Conservation (phyloP, 345 rosid species). For the Microcos paniculata region DNA sequence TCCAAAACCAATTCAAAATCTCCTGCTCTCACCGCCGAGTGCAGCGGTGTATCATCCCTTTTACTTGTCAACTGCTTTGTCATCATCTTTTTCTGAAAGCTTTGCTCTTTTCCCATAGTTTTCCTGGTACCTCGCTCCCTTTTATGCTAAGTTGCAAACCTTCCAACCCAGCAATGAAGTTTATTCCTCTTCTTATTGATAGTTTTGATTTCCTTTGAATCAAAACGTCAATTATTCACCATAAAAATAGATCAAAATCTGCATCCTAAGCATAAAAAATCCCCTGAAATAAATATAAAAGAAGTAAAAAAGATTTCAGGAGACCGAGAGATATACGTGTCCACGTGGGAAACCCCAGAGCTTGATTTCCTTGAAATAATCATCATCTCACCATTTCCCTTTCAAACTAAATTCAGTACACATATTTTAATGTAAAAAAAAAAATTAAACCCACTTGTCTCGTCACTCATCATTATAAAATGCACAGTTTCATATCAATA, state of each 20-base stretch:
- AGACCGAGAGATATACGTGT: not conserved
- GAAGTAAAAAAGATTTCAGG: constrained; percentile 9
- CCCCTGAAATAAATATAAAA: constrained; percentile 14
- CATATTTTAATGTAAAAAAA: not conserved
- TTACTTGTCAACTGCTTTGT: constrained; percentile 67
- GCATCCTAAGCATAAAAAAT: not conserved
- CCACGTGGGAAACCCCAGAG: constrained; percentile 24
- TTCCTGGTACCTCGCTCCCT: constrained; percentile 16
- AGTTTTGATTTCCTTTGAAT: not conserved
- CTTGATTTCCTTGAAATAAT: constrained; percentile 8
- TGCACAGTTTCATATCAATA: not conserved
- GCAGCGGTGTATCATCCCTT: constrained; percentile 72
- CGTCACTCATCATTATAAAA: constrained; percentile 5
- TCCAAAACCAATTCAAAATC: constrained; percentile 46
- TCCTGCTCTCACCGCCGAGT: constrained; percentile 65
- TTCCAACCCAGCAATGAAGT: not conserved
- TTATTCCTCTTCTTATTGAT: not conserved
- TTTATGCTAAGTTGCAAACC: not conserved
- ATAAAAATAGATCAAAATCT: not conserved
- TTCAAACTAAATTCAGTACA: constrained; percentile 16
- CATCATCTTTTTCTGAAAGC: constrained; percentile 51
- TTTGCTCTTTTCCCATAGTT: constrained; percentile 30
- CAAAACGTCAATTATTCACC: constrained; percentile 7
- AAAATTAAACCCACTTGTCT: constrained; percentile 10
- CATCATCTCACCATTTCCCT: constrained; percentile 10